These are phyloP conservation scores for Scenedesmus sp. DNA, from an alignment of 163 green algal species.

Conservation along the genomic window DNA sequence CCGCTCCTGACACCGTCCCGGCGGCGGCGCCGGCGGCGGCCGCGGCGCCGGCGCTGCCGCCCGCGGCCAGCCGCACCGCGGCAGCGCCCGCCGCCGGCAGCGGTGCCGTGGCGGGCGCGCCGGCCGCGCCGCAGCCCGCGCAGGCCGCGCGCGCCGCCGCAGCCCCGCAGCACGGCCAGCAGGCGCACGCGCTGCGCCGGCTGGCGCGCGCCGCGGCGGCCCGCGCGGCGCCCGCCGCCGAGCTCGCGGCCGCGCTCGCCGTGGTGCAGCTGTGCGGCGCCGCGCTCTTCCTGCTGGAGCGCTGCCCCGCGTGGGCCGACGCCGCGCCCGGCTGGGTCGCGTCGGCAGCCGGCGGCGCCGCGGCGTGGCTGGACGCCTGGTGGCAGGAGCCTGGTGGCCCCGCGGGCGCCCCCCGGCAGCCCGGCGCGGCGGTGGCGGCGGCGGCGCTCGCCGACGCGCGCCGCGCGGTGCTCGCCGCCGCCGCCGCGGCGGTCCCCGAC, in stretches of 20 bases:
- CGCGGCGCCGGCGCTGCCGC: background rate
- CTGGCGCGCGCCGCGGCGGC: background rate
- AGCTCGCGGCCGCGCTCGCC: background rate
- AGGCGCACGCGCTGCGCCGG: background rate
- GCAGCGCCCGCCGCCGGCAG: background rate
- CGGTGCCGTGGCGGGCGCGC: too few relatives aligned
- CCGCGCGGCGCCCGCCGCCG: background rate
- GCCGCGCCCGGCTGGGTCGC: too few relatives aligned
- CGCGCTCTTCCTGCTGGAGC: constrained; percentile 4
- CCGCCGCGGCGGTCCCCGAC: too few relatives aligned
- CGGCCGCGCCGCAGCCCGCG: too few relatives aligned
- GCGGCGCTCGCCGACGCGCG: too few relatives aligned
- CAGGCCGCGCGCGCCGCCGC: too few relatives aligned
- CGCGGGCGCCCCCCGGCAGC: too few relatives aligned
- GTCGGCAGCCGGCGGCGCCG: too few relatives aligned
- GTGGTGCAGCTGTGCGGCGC: background rate
- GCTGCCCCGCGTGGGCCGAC: background rate
- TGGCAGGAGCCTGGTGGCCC: too few relatives aligned
- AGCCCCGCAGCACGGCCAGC: background rate
- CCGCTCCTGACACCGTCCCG: background rate
- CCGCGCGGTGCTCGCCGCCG: too few relatives aligned
- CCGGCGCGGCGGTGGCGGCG: too few relatives aligned
- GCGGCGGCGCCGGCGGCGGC: background rate
- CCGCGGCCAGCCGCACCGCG: background rate
- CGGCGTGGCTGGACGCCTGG: too few relatives aligned